phyloP scores from a whole-genome alignment of 1,284 basidiomycete genomes.

The Tilletia caries region DNA sequence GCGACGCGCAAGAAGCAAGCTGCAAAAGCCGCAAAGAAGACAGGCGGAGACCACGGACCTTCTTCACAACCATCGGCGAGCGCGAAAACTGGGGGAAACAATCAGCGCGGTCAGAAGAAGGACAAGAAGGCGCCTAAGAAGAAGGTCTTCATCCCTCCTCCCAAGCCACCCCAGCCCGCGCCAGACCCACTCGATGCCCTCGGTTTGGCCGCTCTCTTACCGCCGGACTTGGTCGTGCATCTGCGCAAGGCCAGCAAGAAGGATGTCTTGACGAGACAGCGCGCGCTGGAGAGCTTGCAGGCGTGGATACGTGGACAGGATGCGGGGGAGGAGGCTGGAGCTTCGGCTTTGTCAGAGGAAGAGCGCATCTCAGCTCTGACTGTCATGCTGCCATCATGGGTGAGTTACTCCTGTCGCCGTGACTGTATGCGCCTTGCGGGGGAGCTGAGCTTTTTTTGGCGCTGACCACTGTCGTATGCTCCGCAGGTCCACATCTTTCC shows the following conservation, averaged over 20 bases:
- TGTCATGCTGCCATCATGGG: constrained; percentile 81
- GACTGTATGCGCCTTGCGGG: not conserved
- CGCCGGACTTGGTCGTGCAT: constrained; percentile 75
- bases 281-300: constrained; percentile 79
- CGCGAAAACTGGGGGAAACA: constrained; percentile 13
- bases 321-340: constrained; percentile 53
- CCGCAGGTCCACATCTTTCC: constrained; percentile 80
- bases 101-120: constrained; percentile 41
- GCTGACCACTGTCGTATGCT: too few relatives aligned
- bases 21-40: constrained; percentile 40
- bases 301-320: constrained; percentile 61
- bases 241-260: constrained; percentile 83
- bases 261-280: constrained; percentile 78
- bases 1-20: constrained; percentile 53
- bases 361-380: constrained; percentile 59
- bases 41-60: constrained; percentile 31
- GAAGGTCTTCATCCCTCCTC: constrained; percentile 48
- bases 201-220: constrained; percentile 63
- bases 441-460: constrained; percentile 2
- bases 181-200: constrained; percentile 87
- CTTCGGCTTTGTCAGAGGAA: constrained; percentile 54
- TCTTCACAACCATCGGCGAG: constrained; percentile 23
- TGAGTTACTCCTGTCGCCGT: constrained; percentile 57
- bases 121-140: constrained; percentile 41
- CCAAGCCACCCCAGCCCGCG: constrained; percentile 68